Percentiles rank a stretch among this genome's conserved stretches.
These are phyloP conservation scores for Blastocystis sp. DNA, from an alignment of 352 stramenopile genomes.

Conservation along the genomic window DNA sequence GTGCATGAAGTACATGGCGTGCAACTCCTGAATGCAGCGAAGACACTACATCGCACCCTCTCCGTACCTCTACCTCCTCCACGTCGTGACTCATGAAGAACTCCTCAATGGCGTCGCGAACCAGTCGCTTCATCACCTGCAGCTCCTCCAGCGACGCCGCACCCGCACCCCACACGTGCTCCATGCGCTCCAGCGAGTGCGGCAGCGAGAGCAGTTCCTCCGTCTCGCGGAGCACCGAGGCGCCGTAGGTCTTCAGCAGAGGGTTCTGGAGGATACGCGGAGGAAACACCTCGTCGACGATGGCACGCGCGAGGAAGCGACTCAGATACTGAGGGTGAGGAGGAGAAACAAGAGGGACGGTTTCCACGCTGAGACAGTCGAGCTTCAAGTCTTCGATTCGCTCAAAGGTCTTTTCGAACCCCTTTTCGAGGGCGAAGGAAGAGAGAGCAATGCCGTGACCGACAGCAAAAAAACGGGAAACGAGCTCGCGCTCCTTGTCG, in stretches of 20 bases:
- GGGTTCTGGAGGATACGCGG: constrained; percentile 89
- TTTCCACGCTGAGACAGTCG: constrained; percentile 77
- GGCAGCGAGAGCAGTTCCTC: constrained; percentile 40
- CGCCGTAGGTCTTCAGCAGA: constrained; percentile 80
- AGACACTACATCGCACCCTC: constrained; percentile 74
- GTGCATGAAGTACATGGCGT: constrained; percentile 86
- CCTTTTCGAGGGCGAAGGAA: constrained; percentile 66
- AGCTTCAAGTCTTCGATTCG: constrained; percentile 85
- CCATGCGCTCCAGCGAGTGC: constrained; percentile 81
- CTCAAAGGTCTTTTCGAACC: constrained; percentile 88
- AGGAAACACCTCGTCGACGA: constrained; percentile 94
- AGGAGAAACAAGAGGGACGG: constrained; percentile 39
- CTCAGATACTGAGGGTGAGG: constrained; percentile 37
- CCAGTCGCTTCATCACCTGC: constrained; percentile 73
- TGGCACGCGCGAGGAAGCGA: constrained; percentile 83
- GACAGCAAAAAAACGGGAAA: constrained; percentile 79
- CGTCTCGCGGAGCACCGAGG: constrained; percentile 60
- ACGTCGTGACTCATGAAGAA: constrained; percentile 26
- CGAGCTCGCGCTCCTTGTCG: constrained; percentile 78
- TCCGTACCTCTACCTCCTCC: neutral
- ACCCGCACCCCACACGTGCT: constrained; percentile 84
- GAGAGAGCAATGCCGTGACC: constrained; percentile 70
- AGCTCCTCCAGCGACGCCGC: constrained; percentile 81
- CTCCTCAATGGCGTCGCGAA: constrained; percentile 62
- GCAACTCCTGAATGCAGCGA: constrained; percentile 83